phyloP scores from a whole-genome alignment of 2,329 filamentous ascomycete genomes.

The Fusarium sp. region DNA sequence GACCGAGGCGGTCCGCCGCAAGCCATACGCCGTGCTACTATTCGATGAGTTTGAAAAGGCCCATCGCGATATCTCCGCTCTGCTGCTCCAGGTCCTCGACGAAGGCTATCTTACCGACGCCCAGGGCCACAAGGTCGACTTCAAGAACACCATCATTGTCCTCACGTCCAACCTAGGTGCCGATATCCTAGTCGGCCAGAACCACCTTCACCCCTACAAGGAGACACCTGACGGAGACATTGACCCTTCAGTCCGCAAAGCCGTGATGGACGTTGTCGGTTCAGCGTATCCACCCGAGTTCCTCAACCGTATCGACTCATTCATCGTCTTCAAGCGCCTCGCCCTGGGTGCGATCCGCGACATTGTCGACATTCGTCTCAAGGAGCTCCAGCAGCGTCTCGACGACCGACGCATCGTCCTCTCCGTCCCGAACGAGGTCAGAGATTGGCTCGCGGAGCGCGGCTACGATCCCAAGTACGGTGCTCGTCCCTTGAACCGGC shows the following conservation, averaged over 20 bases:
- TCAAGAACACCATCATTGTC: constrained; percentile 96
- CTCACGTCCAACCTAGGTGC: constrained; percentile 96
- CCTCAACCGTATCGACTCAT: constrained; percentile 95
- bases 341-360: constrained; percentile 83
- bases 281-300: constrained; percentile 88
- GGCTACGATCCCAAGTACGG: constrained; percentile 95
- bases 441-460: constrained; percentile 87
- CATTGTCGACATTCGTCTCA: constrained; percentile 92
- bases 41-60: constrained; percentile 99
- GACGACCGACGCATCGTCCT: constrained; percentile 88
- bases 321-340: constrained; percentile 94
- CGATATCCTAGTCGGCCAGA: constrained; percentile 85
- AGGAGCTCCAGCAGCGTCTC: constrained; percentile 84
- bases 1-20: constrained; percentile 93
- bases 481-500: constrained; percentile 87
- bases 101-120: constrained; percentile 96
- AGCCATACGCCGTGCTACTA: constrained; percentile 93
- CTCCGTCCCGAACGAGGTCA: constrained; percentile 76
- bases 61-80: constrained; percentile 91
- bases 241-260: constrained; percentile 76
- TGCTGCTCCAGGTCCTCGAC: constrained; percentile 93
- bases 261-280: constrained; percentile 90
- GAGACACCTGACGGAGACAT: constrained; percentile 76
- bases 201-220: constrained; percentile 73
- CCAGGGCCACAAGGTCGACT: constrained; percentile 96